Evolutionary conservation across 345 rosid species (phyloP), one percentile per base, ranked within the genome.

Genomic region (Hypericum androsaemum): DNA sequence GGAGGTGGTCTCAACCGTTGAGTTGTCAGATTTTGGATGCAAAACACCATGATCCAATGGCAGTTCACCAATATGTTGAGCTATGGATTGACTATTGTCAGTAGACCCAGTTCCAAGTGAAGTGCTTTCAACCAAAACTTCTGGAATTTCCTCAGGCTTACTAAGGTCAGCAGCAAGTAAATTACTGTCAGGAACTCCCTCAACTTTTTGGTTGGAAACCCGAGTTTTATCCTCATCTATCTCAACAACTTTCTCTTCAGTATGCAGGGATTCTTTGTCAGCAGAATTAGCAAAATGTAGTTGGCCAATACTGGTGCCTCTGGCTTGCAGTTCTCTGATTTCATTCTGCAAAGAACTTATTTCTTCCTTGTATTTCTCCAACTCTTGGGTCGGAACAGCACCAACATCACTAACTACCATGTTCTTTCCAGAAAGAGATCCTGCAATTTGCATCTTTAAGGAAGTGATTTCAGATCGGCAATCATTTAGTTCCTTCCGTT

Each of bases 401-500:
- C 71, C 75, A 39, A 65, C 65, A 70, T 83, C 81, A 70, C 47
- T 67, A 51, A 66, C 63, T 49, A 70, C 66, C 44, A 59, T 36
- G 69, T 64, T 74, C 68, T 57, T 74, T 43, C 68, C 77, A 59
- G 82, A 75, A 66, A 64, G 77, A 66, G 72, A 81, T 66, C 94
- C 89, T 71, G 84, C 98, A 12, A 90, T 77, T 54, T 81, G 89
- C 96, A 87, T 80, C 76, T 87, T 90, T 61, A 87, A 76, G 71
- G 95, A 68, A 50, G 96, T 84, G 53, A 90, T 84, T 76, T 90
- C 98, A 64, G 89, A 84, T 62, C 89, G 82, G 73, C 88, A 84
- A 56, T 81, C 94, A 75, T 81, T 87, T 59, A 87, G 84, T 64
- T 82, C 85, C 71, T 70, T 76, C 61, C 86, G 74, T 65, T 81